These are phyloP conservation scores for Planoprotostelium fungivorum DNA, from an alignment of 78 protist genomes.

Conservation along the genomic window DNA sequence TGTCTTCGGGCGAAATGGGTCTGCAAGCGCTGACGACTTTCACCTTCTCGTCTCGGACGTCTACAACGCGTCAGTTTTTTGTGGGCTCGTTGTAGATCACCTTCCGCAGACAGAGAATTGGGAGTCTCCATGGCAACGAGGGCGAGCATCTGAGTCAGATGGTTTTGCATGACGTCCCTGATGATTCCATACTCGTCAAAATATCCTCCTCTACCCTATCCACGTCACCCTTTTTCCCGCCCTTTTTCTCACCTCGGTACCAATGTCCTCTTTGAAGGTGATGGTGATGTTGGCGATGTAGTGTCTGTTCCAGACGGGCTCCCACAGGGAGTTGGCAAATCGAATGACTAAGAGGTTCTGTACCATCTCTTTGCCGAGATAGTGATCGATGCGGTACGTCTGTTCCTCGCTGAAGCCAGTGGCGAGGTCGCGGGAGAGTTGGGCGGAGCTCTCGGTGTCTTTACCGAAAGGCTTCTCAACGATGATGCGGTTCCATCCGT, in stretches of 20 bases:
- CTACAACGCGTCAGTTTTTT: background rate
- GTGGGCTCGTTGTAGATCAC: too few species aligned
- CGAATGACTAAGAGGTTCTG: conserved; percentile 81
- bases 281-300: conserved; percentile 76
- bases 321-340: conserved; percentile 85
- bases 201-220: conserved; percentile 97
- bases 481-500: conserved; percentile 81
- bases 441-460: conserved; percentile 62
- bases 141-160: conserved; percentile 86
- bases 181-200: conserved; percentile 94
- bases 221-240: too few species aligned
- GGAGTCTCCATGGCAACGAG: conserved; percentile 97
- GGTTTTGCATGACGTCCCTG: conserved; percentile 95
- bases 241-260: too few species aligned
- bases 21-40: conserved; percentile 47
- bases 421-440: conserved; percentile 47
- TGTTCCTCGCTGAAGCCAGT: conserved; percentile 61
- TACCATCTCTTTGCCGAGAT: conserved; percentile 94
- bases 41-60: conserved; percentile 86
- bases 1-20: conserved; percentile 43
- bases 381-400: conserved; percentile 94
- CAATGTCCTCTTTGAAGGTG: conserved; percentile 90
- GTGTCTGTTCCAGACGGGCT: conserved; percentile 83
- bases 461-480: conserved; percentile 97
- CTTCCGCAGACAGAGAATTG: conserved; percentile 53